phyloP scores from a whole-genome alignment of 345 rosid species.

The Erysimum cheiranthoides region DNA sequence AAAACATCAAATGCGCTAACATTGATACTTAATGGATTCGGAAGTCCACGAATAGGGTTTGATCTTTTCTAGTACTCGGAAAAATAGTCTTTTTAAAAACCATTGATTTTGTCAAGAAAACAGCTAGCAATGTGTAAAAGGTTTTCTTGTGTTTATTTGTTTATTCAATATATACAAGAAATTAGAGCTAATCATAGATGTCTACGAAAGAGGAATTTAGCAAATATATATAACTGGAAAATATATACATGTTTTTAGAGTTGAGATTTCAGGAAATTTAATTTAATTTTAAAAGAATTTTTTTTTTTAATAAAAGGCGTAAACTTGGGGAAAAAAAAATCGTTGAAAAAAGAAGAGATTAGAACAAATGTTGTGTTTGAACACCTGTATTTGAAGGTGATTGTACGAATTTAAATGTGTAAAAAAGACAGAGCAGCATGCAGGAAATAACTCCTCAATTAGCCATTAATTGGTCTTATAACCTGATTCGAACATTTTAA shows the following conservation, averaged over 20 bases:
- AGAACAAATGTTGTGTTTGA: background rate
- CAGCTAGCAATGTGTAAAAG: too few relatives aligned
- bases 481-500: constrained; percentile 11
- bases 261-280: background rate
- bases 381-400: background rate
- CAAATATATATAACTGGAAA: background rate
- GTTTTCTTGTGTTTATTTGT: too few relatives aligned
- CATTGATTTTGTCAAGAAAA: background rate
- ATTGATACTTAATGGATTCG: background rate
- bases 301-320: background rate
- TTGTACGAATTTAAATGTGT: background rate
- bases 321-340: too few relatives aligned
- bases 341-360: background rate
- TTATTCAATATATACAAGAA: background rate
- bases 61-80: background rate
- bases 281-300: background rate
- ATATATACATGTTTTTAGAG: background rate
- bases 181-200: background rate
- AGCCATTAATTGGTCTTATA: constrained; percentile 5
- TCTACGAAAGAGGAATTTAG: background rate
- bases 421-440: background rate
- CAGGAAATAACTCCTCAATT: constrained; percentile 21
- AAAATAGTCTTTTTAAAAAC: background rate
- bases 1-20: background rate
- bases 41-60: background rate